Base-by-base conservation (phyloP, 2,329 filamentous ascomycete species). In the Epichloe brachyelytri region DNA sequence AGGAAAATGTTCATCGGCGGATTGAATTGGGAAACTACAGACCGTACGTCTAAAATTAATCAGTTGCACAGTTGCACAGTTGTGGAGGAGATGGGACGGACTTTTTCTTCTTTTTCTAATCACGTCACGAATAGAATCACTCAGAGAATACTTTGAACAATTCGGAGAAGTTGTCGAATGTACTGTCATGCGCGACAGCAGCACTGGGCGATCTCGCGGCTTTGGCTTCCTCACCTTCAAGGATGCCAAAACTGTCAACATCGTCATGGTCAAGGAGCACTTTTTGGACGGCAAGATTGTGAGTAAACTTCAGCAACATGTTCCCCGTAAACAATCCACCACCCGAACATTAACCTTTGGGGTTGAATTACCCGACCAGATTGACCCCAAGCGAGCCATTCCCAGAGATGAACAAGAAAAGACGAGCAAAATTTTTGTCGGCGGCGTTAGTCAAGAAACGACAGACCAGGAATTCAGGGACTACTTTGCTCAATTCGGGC, bases 1-100 rank as follows among this genome's bases (percentile, higher is more conserved):
- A 98, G 93, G 63, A 98, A 98, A 75, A 98, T 98, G 93, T 98
- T 98, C 62, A 98, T 98, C 69, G 93, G 93, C 62, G 93, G 93
- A 40, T 73, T 98, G 51, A 98, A 98, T 66, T 98, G 93, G 93
- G 93, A 98, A 70, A 98, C 93, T 15, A 97, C 93, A 51, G 91
- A 97, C 73, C 83, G 91, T 97, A 82, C 78, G 89, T 71, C 43
- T 20, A 38, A 41, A 36, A 22, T 5, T 12, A 10, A 19, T 43
- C 8, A 22, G 10, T 15, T 5, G 8, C 17, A 8, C 15, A 14
- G 22, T 8, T 26, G 20, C n/a, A 5, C 20, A 11, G 20, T 7
- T n/a, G 22, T 26, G 22, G 19, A 43, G 40, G 19, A 22, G 14
- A 46, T 10, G 4, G 3, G 45, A 20, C 37, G 34, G 33, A 38